Evolutionary conservation across 768 basidiomycete species (phyloP).

Genomic region (Terana coerulea): DNA sequence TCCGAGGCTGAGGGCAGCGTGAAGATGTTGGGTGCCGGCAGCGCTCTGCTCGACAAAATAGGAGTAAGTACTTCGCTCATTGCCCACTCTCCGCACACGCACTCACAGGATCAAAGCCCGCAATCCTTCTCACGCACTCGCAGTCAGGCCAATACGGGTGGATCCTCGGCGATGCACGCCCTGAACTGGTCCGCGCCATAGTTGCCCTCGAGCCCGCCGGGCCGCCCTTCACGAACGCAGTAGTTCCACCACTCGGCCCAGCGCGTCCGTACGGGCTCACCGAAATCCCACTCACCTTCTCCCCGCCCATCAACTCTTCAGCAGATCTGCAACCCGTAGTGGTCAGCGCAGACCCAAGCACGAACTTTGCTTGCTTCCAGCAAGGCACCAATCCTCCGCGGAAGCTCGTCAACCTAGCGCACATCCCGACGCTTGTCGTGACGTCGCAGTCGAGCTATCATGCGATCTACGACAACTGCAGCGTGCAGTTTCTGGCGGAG

Average conservation of each 20-base stretch:
- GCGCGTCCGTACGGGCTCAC: constrained; percentile 45
- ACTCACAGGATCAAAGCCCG: constrained; percentile 30
- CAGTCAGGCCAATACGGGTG: constrained; percentile 48
- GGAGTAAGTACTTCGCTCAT: no score
- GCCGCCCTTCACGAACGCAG: constrained; percentile 40
- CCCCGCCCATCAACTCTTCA: constrained; percentile 31
- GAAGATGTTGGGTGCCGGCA: no score
- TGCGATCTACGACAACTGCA: constrained; percentile 44
- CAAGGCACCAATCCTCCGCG: constrained; percentile 39
- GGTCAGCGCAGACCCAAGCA: constrained; percentile 16
- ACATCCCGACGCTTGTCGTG: constrained; percentile 44
- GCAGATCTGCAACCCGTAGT: constrained; percentile 31
- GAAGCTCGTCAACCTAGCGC: constrained; percentile 37
- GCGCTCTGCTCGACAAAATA: no score
- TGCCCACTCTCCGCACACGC: background rate
- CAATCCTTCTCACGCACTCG: constrained; percentile 45
- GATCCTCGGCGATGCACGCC: constrained; percentile 44
- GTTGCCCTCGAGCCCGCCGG: constrained; percentile 48
- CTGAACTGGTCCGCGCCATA: constrained; percentile 42
- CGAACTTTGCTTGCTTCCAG: constrained; percentile 37
- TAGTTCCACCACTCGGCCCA: constrained; percentile 22
- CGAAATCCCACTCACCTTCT: constrained; percentile 41
- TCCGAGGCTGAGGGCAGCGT: no score
- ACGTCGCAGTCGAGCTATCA: constrained; percentile 51
- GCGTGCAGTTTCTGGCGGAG: constrained; percentile 37